Evolutionary conservation across 345 rosid genomes (phyloP), one percentile per base, ranked within the genome.

Genomic region (Cardamine chenopodiifolia): DNA sequence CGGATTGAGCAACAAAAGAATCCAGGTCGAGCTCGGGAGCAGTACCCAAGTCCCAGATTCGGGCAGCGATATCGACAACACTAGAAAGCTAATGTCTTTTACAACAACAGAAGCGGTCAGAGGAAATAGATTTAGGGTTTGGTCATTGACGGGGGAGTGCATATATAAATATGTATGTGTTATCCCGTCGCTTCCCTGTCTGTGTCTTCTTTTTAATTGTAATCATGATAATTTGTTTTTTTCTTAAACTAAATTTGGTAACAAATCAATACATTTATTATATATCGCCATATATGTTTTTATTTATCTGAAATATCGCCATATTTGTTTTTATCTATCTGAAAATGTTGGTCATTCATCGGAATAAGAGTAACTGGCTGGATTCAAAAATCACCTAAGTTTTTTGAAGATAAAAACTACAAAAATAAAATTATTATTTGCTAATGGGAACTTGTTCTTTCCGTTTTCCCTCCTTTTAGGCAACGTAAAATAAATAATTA

Each of bases 71-170:
- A n/a, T 56, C 8, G 58, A 75, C 45, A 60, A 40, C 64, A 53
- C 57, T 68, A 14, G 65, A 70, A 63, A 70, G 55, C 44, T 14
- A 22, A 40, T 56, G 52, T 45, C 53, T 62, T 70, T 32, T 31
- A 28, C 62, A 56, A 2, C 44, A 64, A 62, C 35, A 70, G 71
- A 77, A 70, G 60, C 66, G 65, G 71, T 76, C 71, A 55, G 80
- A 34, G 44, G 54, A 25, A 19, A 45, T 23, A 39, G 66, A 77
- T 18, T 70, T 77, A 77, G 80, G 80, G 80, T 77, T 77, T 77
- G 76, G 80, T n/a, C 66, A 18, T 63, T 6, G 45, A 29, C 11
- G 22, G 6, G 49, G 12, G 65, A 59, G 65, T 75, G 68, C 22
- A 1, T 55, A 9, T 37, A 35, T 35, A n/a, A n/a, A n/a, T n/a